These are phyloP conservation scores for Apiospora arundinis DNA, from an alignment of 2,329 filamentous ascomycete species.

Conservation along the genomic window DNA sequence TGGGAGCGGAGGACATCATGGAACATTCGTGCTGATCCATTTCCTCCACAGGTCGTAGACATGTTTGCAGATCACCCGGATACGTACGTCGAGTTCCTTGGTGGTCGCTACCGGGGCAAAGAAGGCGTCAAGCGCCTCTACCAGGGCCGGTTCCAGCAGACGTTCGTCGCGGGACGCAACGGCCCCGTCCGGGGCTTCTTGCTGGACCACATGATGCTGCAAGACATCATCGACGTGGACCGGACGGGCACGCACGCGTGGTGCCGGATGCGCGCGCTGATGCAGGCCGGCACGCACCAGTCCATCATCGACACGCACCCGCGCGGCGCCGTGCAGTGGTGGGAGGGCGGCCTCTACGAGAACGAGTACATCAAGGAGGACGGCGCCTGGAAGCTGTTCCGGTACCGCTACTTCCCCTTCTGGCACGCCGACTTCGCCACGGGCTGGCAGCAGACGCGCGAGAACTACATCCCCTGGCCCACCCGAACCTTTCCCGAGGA, in stretches of 20 bases:
- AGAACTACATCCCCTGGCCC: conserved; percentile 60
- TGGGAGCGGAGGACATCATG: too few relatives aligned
- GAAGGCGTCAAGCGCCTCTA: conserved; percentile 57
- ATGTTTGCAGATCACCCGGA: conserved; percentile 60
- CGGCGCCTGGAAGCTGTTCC: conserved; percentile 60
- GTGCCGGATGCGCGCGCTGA: conserved; percentile 60
- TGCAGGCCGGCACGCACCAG: conserved; percentile 61
- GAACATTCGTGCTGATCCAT: conserved; percentile 16
- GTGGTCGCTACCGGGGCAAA: conserved; percentile 58
- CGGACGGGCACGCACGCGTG: conserved; percentile 53
- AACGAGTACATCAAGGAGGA: conserved; percentile 65
- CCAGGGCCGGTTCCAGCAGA: conserved; percentile 55
- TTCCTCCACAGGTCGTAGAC: conserved; percentile 46
- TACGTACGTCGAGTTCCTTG: conserved; percentile 62
- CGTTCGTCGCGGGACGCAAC: conserved; percentile 60
- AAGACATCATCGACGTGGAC: conserved; percentile 60
- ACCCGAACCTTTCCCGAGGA: conserved; percentile 56
- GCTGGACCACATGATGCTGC: conserved; percentile 63
- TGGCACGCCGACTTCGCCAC: conserved; percentile 61
- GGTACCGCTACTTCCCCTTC: conserved; percentile 62
- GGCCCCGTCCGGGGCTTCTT: conserved; percentile 62
- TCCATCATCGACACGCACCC: conserved; percentile 56
- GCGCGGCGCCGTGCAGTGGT: conserved; percentile 61
- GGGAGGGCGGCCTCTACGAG: conserved; percentile 64
- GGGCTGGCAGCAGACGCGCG: conserved; percentile 58